Conservation (phyloP, 306 rosid genomes). For the Argentina anserina region DNA sequence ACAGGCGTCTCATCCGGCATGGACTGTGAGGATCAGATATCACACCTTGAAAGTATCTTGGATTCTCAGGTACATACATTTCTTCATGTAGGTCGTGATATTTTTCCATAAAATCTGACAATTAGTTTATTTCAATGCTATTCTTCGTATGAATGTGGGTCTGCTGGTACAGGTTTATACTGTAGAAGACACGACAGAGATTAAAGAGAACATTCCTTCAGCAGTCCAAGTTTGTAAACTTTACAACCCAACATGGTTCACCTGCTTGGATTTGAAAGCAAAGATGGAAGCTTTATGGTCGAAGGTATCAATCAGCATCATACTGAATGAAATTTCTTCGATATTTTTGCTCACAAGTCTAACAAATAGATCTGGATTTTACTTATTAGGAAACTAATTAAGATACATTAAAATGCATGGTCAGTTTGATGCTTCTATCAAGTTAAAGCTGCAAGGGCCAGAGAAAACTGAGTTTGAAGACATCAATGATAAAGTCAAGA, state of each 20-base stretch:
- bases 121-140: neutral
- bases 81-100: neutral
- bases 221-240: constrained; percentile 51
- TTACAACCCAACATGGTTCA: constrained; percentile 45
- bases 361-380: constrained; percentile 7
- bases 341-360: neutral
- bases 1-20: constrained; percentile 59
- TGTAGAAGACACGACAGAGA: constrained; percentile 64
- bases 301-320: constrained; percentile 44
- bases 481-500: constrained; percentile 45
- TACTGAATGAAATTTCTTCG: neutral
- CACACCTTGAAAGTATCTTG: constrained; percentile 65
- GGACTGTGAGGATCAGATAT: constrained; percentile 69
- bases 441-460: constrained; percentile 43
- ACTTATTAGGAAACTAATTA: constrained; percentile 14
- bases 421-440: constrained; percentile 48
- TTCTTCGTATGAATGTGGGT: neutral
- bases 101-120: constrained; percentile 1
- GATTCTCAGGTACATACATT: constrained; percentile 57
- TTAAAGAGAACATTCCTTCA: constrained; percentile 52
- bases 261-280: constrained; percentile 49
- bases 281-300: constrained; percentile 71
- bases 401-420: constrained; percentile 25
- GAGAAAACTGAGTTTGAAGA: constrained; percentile 37
- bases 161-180: constrained; percentile 49